Conservation (phyloP, 805 yeast species). For the Yarrowia porcina region DNA sequence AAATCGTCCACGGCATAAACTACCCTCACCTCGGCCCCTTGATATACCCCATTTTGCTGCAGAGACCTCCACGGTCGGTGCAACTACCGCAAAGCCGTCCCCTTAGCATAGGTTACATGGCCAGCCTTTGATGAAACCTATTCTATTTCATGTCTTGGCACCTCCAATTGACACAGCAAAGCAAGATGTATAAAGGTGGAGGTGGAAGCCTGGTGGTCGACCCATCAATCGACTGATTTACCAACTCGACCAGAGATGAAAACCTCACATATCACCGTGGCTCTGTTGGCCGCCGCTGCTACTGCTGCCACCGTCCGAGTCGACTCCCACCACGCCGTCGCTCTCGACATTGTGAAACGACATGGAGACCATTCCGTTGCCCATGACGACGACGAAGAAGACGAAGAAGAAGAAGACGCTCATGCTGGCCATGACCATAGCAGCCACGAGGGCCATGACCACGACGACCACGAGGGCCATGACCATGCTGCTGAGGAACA, state of each 20-base stretch:
- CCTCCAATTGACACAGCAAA: not conserved
- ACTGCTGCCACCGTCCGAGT: not conserved
- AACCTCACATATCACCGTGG: conserved; percentile 1
- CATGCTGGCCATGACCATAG: not conserved
- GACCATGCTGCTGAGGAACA: not conserved
- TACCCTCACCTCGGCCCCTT: not conserved
- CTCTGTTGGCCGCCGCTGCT: not conserved
- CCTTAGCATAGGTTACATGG: conserved; percentile 4
- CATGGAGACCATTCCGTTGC: conserved; percentile 23
- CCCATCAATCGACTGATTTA: not conserved
- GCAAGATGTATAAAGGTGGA: not conserved
- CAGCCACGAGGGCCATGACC: not conserved
- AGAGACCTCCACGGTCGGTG: not conserved
- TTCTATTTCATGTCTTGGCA: conserved; percentile 18
- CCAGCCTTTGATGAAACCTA: conserved; percentile 17
- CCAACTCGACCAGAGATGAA: not conserved
- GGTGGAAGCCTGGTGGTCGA: not conserved
- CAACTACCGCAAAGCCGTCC: not conserved
- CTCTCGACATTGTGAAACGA: not conserved
- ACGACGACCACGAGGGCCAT: conserved; percentile 5
- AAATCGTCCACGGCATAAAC: not conserved
- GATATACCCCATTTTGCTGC: not conserved
- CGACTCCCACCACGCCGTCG: not conserved
- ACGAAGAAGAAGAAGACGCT: not conserved
- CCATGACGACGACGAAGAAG: not conserved